Evolutionary conservation across 805 yeast species (phyloP), one percentile per base, ranked within the genome.

Genomic region (Suhomyces tanzawaensis): DNA sequence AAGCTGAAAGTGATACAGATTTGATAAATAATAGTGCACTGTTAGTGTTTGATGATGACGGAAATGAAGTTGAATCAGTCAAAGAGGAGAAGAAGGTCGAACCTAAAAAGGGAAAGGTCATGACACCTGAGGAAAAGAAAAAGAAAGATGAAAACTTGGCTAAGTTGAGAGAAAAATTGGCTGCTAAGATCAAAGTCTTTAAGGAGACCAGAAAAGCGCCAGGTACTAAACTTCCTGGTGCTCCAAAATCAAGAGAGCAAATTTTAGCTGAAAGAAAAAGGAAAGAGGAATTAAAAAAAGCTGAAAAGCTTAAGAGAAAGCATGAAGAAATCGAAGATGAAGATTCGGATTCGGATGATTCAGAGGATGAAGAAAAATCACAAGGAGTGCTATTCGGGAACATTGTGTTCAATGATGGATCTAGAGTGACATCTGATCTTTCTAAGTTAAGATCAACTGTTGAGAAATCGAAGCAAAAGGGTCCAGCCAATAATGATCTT

Each of bases 131-230:
- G 59, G 78, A 79, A 49, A 62, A 75, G 54, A 58, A 57, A 44
- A 71, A 65, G 40, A 76, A 66, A 38, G 70, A 74, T 32, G 77
- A 73, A 42, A 77, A 81, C 26, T 64, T 88, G 34, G 76, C 76
- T 4, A 83, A 78, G 48, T 72, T 93, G 42, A 79, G 90, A 53
- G 83, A 81, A n/a, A 84, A 84, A 58, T 74, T 93, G 30, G 82
- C 91, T 19, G 76, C 74, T 13, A 86, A 81, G 58, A 90, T 93
- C 46, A 75, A 69, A 40, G 65, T 64, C 7, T 53, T 93, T 65
- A 79, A 81, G 48, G 89, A 82, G 39, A 84, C 78, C 62, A 80
- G 99, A 58, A 90, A 84, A 53, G 99, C 98, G 1, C 93, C 95
- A 1, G 98, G 98, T 2, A 68, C 90, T 1, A 82, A 79, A 32